A percentile compares a stretch with the other conserved stretches of the same genome.
Conservation (phyloP, 257 asterid species). For the Leptodermis oblonga region DNA sequence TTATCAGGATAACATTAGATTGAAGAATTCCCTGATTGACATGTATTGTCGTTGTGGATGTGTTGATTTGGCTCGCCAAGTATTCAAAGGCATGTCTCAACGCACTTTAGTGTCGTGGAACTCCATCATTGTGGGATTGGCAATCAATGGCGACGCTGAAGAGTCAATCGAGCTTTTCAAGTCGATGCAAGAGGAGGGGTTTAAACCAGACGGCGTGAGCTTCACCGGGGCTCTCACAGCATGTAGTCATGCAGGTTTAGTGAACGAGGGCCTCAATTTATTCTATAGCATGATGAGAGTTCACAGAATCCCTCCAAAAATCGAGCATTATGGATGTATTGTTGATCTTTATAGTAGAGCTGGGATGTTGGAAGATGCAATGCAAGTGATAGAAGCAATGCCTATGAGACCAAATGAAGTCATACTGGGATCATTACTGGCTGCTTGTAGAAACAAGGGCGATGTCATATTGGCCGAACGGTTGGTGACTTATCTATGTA, state of each 20-base stretch:
- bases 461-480: constrained; percentile 53
- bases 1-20: constrained; percentile 35
- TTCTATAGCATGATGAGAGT: constrained; percentile 43
- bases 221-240: constrained; percentile 81
- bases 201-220: constrained; percentile 65
- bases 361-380: constrained; percentile 64
- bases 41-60: constrained; percentile 79
- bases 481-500: constrained; percentile 38
- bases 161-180: constrained; percentile 48
- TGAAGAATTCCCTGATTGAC: constrained; percentile 60
- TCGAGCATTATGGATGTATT: constrained; percentile 76
- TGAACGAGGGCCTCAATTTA: constrained; percentile 42
- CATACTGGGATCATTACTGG: constrained; percentile 59
- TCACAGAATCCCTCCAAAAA: constrained; percentile 46
- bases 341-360: constrained; percentile 74
- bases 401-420: constrained; percentile 71
- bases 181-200: constrained; percentile 43
- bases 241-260: constrained; percentile 76
- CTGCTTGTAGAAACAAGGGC: constrained; percentile 49
- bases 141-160: constrained; percentile 54
- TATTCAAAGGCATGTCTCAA: constrained; percentile 46
- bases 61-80: constrained; percentile 55
- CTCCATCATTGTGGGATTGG: constrained; percentile 65
- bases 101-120: constrained; percentile 78
- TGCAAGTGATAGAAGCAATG: constrained; percentile 45